Base-by-base conservation (phyloP, 2,329 filamentous ascomycete genomes). In the Aspergillus sp. region DNA sequence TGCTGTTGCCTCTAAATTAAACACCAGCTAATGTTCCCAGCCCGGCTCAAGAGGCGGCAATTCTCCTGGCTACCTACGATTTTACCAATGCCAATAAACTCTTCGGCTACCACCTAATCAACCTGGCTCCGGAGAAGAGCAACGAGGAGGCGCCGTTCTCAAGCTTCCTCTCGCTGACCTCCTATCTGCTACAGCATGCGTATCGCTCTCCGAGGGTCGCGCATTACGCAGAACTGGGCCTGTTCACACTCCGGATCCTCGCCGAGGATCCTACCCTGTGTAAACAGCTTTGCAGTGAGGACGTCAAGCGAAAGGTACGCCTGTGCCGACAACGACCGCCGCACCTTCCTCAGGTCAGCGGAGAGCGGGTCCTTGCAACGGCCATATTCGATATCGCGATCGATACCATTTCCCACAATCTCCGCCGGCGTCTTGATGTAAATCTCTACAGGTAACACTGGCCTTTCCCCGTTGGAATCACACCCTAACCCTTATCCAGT, bases 11-110 rank as follows among this genome's bases (percentile, higher is more conserved):
- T 26, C 19, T 42, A 42, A 31, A 57, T 24, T 12, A 4, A 32
- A 13, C 8, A 19, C 15, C 32, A 29, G 35, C 49, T 60, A 42
- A 58, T 36, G 8, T 42, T 34, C 32, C 29, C 44, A 93, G 86
- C 44, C 91, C 91, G 1, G 78, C 79, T 2, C 73, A 79, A 37
- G 79, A 88, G 56, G 82, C 86, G 11, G 79, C 88, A 4, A 70
- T 93, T 2, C 64, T 96, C 3, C 70, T 98, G 20, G 80, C 86
- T 1, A 80, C 85, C 0, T 98, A 96, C 55, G 91, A 96, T 56
- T 96, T 96, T 55, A 78, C 80, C 3, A 82, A 93, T 52, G 82
- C 88, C 20, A 98, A 96, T 66, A 96, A 95, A 61, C 70, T 95
- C 6, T 96, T 98, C 60, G 89, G 85, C 57, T 82, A 84, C 55